phyloP scores from a whole-genome alignment of 345 rosid species.

The Pistacia vera region DNA sequence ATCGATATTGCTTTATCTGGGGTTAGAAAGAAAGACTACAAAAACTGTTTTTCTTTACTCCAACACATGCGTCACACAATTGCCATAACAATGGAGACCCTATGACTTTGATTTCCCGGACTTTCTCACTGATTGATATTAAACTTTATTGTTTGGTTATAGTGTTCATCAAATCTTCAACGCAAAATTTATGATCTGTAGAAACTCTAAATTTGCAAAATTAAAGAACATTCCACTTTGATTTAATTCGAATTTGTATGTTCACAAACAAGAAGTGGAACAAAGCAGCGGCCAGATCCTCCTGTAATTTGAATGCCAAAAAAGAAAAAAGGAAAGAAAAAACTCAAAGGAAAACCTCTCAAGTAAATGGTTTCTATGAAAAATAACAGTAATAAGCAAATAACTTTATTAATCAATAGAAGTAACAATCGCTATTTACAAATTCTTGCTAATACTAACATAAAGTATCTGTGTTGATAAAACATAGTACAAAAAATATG shows the following conservation, averaged over 20 bases:
- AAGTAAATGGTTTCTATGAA: constrained; percentile 6
- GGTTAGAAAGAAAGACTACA: background rate
- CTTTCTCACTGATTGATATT: background rate
- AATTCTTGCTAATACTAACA: constrained; percentile 22
- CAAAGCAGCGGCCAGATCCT: constrained; percentile 8
- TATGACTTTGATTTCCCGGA: background rate
- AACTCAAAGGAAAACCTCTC: constrained; percentile 10
- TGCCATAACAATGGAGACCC: constrained; percentile 10
- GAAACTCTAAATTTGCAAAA: constrained; percentile 7
- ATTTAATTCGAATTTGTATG: background rate
- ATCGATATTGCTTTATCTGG: background rate
- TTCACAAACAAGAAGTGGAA: constrained; percentile 4
- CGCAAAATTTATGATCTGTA: background rate
- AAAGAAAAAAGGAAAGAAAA: background rate
- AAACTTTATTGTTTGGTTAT: background rate
- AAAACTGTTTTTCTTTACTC: constrained; percentile 11
- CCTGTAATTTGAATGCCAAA: constrained; percentile 11
- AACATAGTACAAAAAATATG: constrained; percentile 19
- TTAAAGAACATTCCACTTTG: background rate
- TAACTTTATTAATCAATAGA: constrained; percentile 25
- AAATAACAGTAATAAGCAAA: background rate
- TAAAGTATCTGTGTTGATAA: constrained; percentile 15
- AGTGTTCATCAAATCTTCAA: background rate
- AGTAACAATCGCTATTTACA: constrained; percentile 26
- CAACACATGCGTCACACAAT: constrained; percentile 1